Conservation (phyloP, 306 rosid genomes). For the Fragaria ananassa region DNA sequence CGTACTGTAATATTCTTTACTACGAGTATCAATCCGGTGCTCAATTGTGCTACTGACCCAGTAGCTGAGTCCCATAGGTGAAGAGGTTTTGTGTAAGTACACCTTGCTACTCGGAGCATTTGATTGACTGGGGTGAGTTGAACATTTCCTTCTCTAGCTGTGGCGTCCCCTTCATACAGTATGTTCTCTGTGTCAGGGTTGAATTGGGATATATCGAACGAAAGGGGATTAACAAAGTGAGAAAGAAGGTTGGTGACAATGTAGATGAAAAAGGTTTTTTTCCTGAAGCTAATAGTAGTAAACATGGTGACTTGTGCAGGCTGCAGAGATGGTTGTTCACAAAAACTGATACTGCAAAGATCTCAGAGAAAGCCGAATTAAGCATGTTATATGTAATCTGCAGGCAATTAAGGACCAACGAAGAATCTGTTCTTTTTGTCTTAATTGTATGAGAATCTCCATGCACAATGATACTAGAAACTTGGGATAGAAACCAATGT, state of each 20-base stretch:
- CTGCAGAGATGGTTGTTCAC: too few relatives aligned
- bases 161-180: background rate
- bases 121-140: background rate
- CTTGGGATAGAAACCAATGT: background rate
- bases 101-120: background rate
- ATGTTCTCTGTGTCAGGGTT: background rate
- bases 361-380: background rate
- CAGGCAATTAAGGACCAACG: background rate
- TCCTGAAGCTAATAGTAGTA: background rate
- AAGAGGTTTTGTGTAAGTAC: background rate
- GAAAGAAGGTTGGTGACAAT: background rate
- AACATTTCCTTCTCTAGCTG: background rate
- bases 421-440: background rate
- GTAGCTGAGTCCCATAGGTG: constrained; percentile 17
- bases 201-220: background rate
- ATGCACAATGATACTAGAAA: background rate
- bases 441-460: background rate
- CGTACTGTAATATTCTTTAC: background rate
- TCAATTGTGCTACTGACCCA: background rate
- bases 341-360: too few relatives aligned
- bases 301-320: background rate
- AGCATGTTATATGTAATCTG: too few relatives aligned
- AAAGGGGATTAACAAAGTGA: background rate
- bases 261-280: background rate
- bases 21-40: background rate